Base-by-base conservation (phyloP, 257 asterid genomes). In the Lycium ferocissimum region DNA sequence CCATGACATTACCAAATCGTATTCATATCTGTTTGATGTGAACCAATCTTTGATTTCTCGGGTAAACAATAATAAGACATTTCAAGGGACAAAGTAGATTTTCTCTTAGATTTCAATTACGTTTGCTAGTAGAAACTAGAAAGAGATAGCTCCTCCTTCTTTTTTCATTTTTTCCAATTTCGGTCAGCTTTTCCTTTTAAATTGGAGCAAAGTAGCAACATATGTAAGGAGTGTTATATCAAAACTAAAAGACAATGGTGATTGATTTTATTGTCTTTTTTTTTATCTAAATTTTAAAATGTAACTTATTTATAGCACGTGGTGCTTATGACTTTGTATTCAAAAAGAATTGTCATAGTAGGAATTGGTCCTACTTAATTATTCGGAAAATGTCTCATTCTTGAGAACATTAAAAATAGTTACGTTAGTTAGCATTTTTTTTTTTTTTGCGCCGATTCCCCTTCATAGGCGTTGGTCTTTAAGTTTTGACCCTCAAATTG, bases 1-100 rank as follows among this genome's bases (percentile, higher is more conserved):
- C 22, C 35, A 71, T 40, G 56, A 71, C 56, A 71, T 71, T 40
- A 18, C 17, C 79, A 71, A 40, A 43, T 43, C 56, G 43, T 71
- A 43, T 71, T 43, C 57, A 18, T 71, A 71, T 71, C 57, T 71
- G 57, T 9, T 43, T 71, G 57, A 43, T 71, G 79, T 71, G 56
- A 71, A 71, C 8, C 35, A 4, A 9, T 17, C 56, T 4, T 43
- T 37, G 51, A 15, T 35, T 69, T 33, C n/a, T 9, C 61, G 13
- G 35, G 35, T 18, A 17, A 6, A 2, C 7, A 57, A 57, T 7
- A 20, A 13, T 33, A 33, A 65, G 7, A 26, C 59, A 12, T 54
- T 54, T 54, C 18, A 11, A 61, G 37, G 1, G 13, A 26, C 43
- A 65, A 65, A 11, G 18, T 4, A 26, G 3, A 1, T 22, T 22